phyloP scores from a whole-genome alignment of 2,329 filamentous ascomycete species.

The Purpureocillium takamizusanense region DNA sequence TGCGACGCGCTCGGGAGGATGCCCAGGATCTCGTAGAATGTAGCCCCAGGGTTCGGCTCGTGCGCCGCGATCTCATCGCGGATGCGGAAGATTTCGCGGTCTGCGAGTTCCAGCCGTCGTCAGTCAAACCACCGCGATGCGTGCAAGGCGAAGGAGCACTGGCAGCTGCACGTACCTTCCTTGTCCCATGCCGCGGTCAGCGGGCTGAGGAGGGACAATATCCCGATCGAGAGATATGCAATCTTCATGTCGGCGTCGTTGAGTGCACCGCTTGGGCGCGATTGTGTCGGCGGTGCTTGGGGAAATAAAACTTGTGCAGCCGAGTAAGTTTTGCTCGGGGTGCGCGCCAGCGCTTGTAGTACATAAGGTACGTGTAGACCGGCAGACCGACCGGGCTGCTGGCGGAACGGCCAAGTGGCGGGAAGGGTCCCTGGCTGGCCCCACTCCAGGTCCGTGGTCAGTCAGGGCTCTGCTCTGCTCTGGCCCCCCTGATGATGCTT shows the following conservation, averaged over 20 bases:
- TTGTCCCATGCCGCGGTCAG: conserved; percentile 74
- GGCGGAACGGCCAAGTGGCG: too few species aligned
- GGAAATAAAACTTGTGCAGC: too few species aligned
- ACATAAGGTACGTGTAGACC: too few species aligned
- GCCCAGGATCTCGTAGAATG: conserved; percentile 92
- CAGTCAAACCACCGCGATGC: neutral
- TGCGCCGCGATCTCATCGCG: conserved; percentile 79
- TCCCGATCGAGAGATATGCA: conserved; percentile 55
- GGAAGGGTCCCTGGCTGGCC: too few species aligned
- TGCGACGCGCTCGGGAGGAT: conserved; percentile 63
- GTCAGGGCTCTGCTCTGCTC: too few species aligned
- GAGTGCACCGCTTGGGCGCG: neutral
- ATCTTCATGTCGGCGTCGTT: conserved; percentile 59
- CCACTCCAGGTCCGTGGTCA: too few species aligned
- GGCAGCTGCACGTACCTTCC: conserved; percentile 64
- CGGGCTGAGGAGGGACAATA: conserved; percentile 58
- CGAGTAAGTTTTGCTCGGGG: too few species aligned
- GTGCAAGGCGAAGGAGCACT: neutral
- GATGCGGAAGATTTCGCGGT: conserved; percentile 96
- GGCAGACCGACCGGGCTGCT: too few species aligned
- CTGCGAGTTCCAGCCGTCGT: conserved; percentile 34
- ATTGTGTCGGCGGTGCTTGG: too few species aligned
- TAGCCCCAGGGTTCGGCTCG: conserved; percentile 64
- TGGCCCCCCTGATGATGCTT: too few species aligned
- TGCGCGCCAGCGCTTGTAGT: too few species aligned